phyloP scores from a whole-genome alignment of 2,329 filamentous ascomycete genomes.

The Monosporascus sp. region DNA sequence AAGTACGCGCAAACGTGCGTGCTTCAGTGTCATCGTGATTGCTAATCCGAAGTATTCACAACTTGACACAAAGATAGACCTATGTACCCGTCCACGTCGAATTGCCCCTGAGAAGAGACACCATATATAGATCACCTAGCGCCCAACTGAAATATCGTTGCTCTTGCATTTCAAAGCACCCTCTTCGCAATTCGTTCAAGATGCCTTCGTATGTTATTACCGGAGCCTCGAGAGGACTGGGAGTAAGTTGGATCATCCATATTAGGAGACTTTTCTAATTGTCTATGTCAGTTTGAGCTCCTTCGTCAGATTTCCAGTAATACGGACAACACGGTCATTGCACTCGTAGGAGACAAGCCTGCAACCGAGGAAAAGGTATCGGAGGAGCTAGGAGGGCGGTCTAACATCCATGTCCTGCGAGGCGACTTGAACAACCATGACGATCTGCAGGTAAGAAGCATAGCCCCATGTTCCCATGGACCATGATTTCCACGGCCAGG shows the following conservation, averaged over 20 bases:
- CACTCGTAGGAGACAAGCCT: slow-evolving; percentile 42
- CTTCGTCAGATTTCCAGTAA: slow-evolving; percentile 39
- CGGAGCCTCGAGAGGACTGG: background rate
- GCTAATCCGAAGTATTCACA: too few relatives aligned
- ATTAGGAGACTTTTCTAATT: background rate
- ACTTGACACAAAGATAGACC: too few relatives aligned
- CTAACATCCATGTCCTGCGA: slow-evolving; percentile 42
- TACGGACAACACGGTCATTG: slow-evolving; percentile 38
- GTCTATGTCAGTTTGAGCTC: slow-evolving; percentile 40
- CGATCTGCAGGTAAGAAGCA: slow-evolving; percentile 29
- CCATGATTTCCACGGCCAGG: background rate
- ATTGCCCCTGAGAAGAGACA: too few relatives aligned
- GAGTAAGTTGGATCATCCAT: background rate
- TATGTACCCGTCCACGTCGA: too few relatives aligned
- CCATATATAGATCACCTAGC: too few relatives aligned
- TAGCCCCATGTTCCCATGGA: too few relatives aligned
- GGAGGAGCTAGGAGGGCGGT: slow-evolving; percentile 30
- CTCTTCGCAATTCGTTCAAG: too few relatives aligned
- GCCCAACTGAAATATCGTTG: too few relatives aligned
- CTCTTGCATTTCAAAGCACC: too few relatives aligned
- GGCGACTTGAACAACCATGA: slow-evolving; percentile 38
- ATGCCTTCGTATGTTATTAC: background rate
- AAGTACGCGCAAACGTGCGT: too few relatives aligned
- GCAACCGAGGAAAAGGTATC: slow-evolving; percentile 38
- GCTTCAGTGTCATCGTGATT: too few relatives aligned